These are phyloP conservation scores for Ogataea trehaloabstinens DNA, from an alignment of 805 yeast genomes.

Conservation along the genomic window DNA sequence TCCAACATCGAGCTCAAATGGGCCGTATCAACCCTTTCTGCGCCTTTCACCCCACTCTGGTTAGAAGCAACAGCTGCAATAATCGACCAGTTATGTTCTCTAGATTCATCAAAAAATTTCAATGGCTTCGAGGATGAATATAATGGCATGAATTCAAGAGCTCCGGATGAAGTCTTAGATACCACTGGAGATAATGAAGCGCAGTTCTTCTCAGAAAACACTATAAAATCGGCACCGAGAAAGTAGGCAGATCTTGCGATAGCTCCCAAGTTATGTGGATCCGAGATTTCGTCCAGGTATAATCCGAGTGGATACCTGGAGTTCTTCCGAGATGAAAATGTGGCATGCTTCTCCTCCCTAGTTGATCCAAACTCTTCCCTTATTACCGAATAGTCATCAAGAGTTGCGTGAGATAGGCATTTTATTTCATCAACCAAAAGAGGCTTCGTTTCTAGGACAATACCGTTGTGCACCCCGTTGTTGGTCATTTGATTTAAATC, in stretches of 20 bases:
- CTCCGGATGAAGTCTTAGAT: slow-evolving; percentile 80
- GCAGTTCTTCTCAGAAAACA: slow-evolving; percentile 65
- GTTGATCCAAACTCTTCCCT: slow-evolving; percentile 26
- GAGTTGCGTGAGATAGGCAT: slow-evolving; percentile 18
- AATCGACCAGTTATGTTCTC: slow-evolving; percentile 65
- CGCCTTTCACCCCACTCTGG: slow-evolving; percentile 17
- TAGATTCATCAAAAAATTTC: slow-evolving; percentile 55
- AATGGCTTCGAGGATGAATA: slow-evolving; percentile 58
- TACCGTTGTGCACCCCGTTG: slow-evolving; percentile 78
- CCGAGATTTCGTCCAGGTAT: slow-evolving; percentile 75
- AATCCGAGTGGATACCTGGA: slow-evolving; percentile 62
- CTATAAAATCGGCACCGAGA: slow-evolving; percentile 78
- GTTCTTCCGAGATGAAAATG: slow-evolving; percentile 3
- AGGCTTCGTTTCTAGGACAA: slow-evolving; percentile 66
- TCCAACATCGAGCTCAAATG: slow-evolving; percentile 45
- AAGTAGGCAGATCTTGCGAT: slow-evolving; percentile 75
- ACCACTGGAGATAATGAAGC: slow-evolving; percentile 78
- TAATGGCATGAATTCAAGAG: slow-evolving; percentile 69
- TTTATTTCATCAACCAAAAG: slow-evolving; percentile 34
- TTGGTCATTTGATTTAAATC: slow-evolving; percentile 59
- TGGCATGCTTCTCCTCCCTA: slow-evolving; percentile 7
- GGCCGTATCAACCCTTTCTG: slow-evolving; percentile 34
- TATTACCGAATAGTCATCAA: slow-evolving; percentile 17
- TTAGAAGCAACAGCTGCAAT: slow-evolving; percentile 54
- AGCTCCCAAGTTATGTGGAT: slow-evolving; percentile 88